Evolutionary conservation across 208 protist genomes (phyloP).

Genomic region (Crithidia fasciculata): DNA sequence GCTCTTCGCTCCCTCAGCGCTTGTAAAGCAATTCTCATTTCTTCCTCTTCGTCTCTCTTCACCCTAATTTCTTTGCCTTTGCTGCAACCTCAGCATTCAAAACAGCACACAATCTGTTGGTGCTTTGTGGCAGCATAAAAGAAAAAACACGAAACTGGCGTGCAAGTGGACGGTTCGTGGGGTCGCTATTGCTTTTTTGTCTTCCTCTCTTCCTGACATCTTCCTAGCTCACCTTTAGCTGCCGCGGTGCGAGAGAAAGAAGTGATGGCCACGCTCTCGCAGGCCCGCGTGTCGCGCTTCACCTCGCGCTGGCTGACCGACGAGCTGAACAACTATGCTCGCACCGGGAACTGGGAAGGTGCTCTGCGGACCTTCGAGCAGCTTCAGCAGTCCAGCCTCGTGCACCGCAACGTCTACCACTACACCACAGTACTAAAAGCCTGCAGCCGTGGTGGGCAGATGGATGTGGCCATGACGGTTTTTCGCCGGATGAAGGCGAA

Average conservation of each 20-base stretch:
- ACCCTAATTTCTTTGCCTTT: no score
- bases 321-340: slow-evolving; percentile 76
- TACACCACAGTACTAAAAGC: slow-evolving; percentile 88
- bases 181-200: background rate
- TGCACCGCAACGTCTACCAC: slow-evolving; percentile 89
- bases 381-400: slow-evolving; percentile 67
- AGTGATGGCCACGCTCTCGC: slow-evolving; percentile 70
- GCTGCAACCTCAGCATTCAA: no score
- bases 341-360: slow-evolving; percentile 80
- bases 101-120: no score
- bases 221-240: background rate
- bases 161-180: no score
- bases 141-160: no score
- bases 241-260: background rate
- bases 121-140: no score
- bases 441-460: slow-evolving; percentile 76
- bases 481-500: slow-evolving; percentile 78
- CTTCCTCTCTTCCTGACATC: background rate
- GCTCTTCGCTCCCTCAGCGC: no score
- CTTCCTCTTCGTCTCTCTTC: no score
- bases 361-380: slow-evolving; percentile 71
- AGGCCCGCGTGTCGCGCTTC: slow-evolving; percentile 65
- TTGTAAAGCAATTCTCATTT: no score
- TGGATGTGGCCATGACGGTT: slow-evolving; percentile 64
- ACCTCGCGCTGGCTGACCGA: slow-evolving; percentile 88